Evolutionary conservation across 2,329 filamentous ascomycete genomes (phyloP), one percentile per base, ranked within the genome.

Genomic region (Fusarium sp.): DNA sequence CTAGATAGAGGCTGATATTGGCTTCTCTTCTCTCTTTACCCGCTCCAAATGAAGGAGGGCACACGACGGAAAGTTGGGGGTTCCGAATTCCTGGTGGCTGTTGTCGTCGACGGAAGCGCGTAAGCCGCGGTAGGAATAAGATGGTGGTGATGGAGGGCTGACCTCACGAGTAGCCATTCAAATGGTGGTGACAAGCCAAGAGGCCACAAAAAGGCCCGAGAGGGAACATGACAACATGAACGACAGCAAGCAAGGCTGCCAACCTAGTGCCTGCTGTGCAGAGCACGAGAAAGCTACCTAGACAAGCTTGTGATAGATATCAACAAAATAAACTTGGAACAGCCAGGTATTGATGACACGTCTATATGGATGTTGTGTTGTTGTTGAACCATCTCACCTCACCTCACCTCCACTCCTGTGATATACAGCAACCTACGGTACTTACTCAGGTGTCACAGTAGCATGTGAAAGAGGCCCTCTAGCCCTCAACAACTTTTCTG

Each of bases 261-360:
- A 19, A 19, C 19, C 19, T 19, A 19, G 19, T 19, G 19, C 19
- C 19, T 19, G 19, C 19, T 19, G 19, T 19, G 2, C 19, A 19
- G 19, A 60, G 43, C 41, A 39, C 43, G 57, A 42, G 55, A 60
- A 47, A 53, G 26, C 36, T 12, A 53, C 24, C 36, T 12, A 3
- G 19, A 19, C 19, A 19, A 19, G 19, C 19, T 19, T 19, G 19
- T 19, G 19, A 19, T 24, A 45, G 57, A 60, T 60, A 60, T 60
- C 57, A 60, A 60, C 57, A 60, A 60, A 60, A 41, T 38, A 38
- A 24, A n/a, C 26, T 34, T 59, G 47, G 44, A 59, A 59, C 41
- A 13, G 31, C 31, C 31, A 32, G 13, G 31, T 28, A 12, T 32
- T 13, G 31, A 32, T 32, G 31, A 32, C 31, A 32, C 31, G 31